phyloP scores from a whole-genome alignment of 208 protist genomes.

The Crithidia mellificae region DNA sequence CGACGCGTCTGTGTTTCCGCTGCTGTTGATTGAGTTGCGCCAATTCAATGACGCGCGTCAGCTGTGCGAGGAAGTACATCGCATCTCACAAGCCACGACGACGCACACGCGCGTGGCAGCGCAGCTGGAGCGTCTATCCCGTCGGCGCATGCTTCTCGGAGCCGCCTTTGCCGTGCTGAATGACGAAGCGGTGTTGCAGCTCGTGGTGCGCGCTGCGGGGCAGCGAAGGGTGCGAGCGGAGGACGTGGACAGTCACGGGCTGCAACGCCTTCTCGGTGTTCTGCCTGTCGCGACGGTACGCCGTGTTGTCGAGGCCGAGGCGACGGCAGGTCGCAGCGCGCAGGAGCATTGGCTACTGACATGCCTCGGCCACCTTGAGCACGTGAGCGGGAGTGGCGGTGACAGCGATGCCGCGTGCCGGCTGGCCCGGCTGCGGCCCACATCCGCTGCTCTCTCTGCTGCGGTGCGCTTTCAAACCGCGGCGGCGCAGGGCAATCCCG shows the following conservation, averaged over 20 bases:
- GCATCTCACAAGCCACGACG: too few species aligned
- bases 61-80: slow-evolving; percentile 25
- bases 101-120: not conserved
- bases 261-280: slow-evolving; percentile 66
- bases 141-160: slow-evolving; percentile 48
- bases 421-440: slow-evolving; percentile 17
- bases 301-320: slow-evolving; percentile 13
- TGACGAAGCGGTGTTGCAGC: slow-evolving; percentile 40
- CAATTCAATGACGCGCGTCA: slow-evolving; percentile 18
- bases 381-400: too few species aligned
- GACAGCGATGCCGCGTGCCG: not conserved
- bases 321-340: slow-evolving; percentile 38
- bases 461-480: not conserved
- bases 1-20: not conserved
- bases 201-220: slow-evolving; percentile 41
- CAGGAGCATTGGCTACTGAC: slow-evolving; percentile 57
- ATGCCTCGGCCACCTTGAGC: slow-evolving; percentile 5
- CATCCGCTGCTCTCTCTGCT: slow-evolving; percentile 25
- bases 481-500: not conserved
- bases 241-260: slow-evolving; percentile 71
- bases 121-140: slow-evolving; percentile 8
- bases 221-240: slow-evolving; percentile 31
- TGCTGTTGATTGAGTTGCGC: slow-evolving; percentile 21
- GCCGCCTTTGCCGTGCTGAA: slow-evolving; percentile 60
- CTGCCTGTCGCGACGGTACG: slow-evolving; percentile 34